Conservation (phyloP, 805 yeast genomes). For the Saturnispora sekii region DNA sequence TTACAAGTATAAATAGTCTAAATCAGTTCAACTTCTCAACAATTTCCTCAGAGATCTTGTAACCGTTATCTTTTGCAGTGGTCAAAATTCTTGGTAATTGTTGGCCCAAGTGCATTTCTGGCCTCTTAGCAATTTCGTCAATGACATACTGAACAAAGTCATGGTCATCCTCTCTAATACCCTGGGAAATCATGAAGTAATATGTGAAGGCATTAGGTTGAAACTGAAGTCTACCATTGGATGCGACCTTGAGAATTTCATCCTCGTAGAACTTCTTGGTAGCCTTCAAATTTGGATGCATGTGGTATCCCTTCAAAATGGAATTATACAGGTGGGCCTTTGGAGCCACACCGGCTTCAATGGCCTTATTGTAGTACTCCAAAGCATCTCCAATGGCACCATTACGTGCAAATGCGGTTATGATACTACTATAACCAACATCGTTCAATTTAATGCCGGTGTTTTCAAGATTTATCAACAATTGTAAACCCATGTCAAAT, state of each 20-base stretch:
- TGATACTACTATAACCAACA: slow-evolving; percentile 36
- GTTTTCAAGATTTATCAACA: slow-evolving; percentile 34
- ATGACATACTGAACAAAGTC: slow-evolving; percentile 29
- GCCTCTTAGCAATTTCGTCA: slow-evolving; percentile 28
- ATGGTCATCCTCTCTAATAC: slow-evolving; percentile 25
- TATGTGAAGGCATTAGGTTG: slow-evolving; percentile 42
- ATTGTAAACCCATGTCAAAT: slow-evolving; percentile 39
- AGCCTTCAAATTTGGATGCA: slow-evolving; percentile 23
- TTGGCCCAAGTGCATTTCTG: slow-evolving; percentile 29
- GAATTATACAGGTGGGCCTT: slow-evolving; percentile 34
- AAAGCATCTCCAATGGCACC: slow-evolving; percentile 37
- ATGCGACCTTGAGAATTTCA: slow-evolving; percentile 20
- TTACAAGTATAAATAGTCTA: slow-evolving; percentile 1
- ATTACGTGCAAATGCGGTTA: slow-evolving; percentile 35
- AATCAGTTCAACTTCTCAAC: not conserved
- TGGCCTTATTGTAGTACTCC: slow-evolving; percentile 29
- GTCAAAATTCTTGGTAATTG: slow-evolving; percentile 31
- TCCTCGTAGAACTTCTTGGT: slow-evolving; percentile 33
- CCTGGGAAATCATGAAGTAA: slow-evolving; percentile 36
- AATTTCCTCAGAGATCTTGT: slow-evolving; percentile 13
- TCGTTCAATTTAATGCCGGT: slow-evolving; percentile 26
- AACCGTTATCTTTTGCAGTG: slow-evolving; percentile 14
- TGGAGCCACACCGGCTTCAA: slow-evolving; percentile 26
- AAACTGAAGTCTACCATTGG: slow-evolving; percentile 13
- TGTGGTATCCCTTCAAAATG: slow-evolving; percentile 41